Conservation (phyloP, 805 yeast genomes). For the Schizosaccharomyces pombe region ASM294v3 CU329670.1:3413501-3414000, state of each 20-base stretch:
- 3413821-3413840: constrained; percentile 77
- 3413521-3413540: background rate
- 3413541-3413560: background rate
- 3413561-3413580: constrained; percentile 38
- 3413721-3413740: constrained; percentile 18
- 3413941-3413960: constrained; percentile 75
- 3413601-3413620: constrained; percentile 45
- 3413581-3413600: constrained; percentile 65
- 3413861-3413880: constrained; percentile 16
- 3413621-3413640: constrained; percentile 63
- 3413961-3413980: constrained; percentile 37
- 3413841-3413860: constrained; percentile 15
- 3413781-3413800: constrained; percentile 24
- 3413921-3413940: constrained; percentile 59
- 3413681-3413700: constrained; percentile 78
- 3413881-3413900: constrained; percentile 49
- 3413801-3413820: constrained; percentile 23
- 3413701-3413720: constrained; percentile 58
- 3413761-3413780: background rate
- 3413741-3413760: background rate
- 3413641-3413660: constrained; percentile 77
- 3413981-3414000: constrained; percentile 67
- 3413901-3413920: constrained; percentile 53
- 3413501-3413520: constrained; percentile 86
- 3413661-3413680: constrained; percentile 76